These are phyloP conservation scores for Saturnispora hagleri DNA, from an alignment of 805 yeast genomes.

Conservation along the genomic window DNA sequence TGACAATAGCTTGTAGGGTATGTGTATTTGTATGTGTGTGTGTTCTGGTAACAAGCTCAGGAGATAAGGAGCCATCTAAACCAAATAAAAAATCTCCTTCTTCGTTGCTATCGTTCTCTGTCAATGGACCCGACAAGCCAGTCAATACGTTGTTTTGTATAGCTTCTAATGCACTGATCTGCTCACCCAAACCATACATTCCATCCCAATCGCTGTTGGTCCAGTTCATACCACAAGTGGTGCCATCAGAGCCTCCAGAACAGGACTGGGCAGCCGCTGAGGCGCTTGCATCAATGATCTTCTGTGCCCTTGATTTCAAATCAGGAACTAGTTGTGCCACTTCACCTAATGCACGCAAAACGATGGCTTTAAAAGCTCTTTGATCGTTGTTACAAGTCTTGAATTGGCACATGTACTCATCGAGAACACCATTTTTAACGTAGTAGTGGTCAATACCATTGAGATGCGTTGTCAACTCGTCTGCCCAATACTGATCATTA, in stretches of 20 bases:
- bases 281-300: conserved; percentile 35
- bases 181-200: conserved; percentile 68
- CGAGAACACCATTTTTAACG: conserved; percentile 35
- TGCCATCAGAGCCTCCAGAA: conserved; percentile 64
- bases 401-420: conserved; percentile 51
- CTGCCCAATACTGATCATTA: conserved; percentile 34
- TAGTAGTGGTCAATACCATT: conserved; percentile 35
- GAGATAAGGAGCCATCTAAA: background rate
- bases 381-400: conserved; percentile 62
- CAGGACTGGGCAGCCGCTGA: conserved; percentile 66
- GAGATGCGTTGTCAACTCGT: conserved; percentile 31
- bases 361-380: conserved; percentile 53
- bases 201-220: conserved; percentile 50
- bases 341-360: conserved; percentile 10
- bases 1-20: conserved; percentile 1
- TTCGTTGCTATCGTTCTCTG: conserved; percentile 7
- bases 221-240: conserved; percentile 74
- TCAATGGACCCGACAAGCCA: conserved; percentile 6
- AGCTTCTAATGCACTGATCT: conserved; percentile 62
- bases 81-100: conserved; percentile 6
- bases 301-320: conserved; percentile 32
- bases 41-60: conserved; percentile 2
- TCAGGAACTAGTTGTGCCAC: conserved; percentile 37
- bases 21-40: conserved; percentile 4
- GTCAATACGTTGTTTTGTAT: conserved; percentile 47